These are phyloP conservation scores for Apiosordaria backusii DNA, from an alignment of 495 filamentous ascomycete species.

Conservation along the genomic window DNA sequence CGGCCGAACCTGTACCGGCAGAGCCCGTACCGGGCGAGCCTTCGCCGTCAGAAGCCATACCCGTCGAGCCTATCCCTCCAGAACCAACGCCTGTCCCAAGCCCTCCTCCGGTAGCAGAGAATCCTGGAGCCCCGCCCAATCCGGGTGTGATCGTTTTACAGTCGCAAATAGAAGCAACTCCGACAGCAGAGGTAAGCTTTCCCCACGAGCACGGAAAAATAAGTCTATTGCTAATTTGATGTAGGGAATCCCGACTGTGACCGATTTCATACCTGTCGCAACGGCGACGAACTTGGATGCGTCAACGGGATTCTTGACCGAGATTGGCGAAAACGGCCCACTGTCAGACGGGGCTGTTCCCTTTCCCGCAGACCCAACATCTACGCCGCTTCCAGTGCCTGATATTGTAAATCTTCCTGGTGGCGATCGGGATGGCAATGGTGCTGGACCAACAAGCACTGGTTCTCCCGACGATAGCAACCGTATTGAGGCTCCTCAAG, in stretches of 20 bases:
- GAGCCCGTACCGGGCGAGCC: background rate
- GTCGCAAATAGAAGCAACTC: constrained; percentile 3
- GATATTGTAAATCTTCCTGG: constrained; percentile 1
- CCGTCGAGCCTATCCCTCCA: background rate
- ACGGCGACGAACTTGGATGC: background rate
- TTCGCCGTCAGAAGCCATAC: background rate
- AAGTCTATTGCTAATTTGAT: constrained; percentile 3
- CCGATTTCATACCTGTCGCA: constrained; percentile 5
- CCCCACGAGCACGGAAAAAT: background rate
- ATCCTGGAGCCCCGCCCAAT: background rate
- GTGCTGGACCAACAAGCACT: constrained; percentile 16
- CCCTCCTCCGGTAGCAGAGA: background rate
- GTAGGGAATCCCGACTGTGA: constrained; percentile 16
- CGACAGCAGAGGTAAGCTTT: constrained; percentile 19
- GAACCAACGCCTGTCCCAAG: background rate
- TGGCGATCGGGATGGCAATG: constrained; percentile 2
- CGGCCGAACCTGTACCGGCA: background rate
- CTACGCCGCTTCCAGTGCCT: background rate
- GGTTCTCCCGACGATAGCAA: constrained; percentile 16
- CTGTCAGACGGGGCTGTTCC: background rate
- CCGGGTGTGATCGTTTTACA: constrained; percentile 11
- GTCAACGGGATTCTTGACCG: background rate
- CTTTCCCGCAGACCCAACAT: background rate
- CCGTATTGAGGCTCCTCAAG: constrained; percentile 8
- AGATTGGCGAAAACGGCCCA: background rate